These are phyloP conservation scores for Backusella tarrabulga DNA, from an alignment of 192 early-diverging fungal species.

Conservation along the genomic window DNA sequence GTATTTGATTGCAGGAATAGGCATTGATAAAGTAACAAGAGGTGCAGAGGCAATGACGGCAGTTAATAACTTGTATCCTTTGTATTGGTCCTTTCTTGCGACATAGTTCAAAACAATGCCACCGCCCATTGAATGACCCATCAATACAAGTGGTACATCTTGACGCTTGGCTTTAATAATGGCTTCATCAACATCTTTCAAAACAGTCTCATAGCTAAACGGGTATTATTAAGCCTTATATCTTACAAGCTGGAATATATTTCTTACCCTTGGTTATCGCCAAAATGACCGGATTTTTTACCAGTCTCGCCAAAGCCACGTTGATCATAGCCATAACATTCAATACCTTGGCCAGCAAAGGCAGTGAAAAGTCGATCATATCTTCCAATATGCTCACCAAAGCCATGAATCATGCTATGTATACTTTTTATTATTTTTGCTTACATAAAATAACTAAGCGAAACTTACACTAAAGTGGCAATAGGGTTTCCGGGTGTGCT, in stretches of 20 bases:
- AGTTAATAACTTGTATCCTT: constrained; percentile 32
- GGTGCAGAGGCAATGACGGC: constrained; percentile 62
- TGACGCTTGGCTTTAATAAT: constrained; percentile 32
- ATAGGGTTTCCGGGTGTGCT: constrained; percentile 20
- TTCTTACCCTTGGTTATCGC: constrained; percentile 48
- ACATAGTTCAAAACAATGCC: constrained; percentile 56
- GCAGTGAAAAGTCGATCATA: constrained; percentile 57
- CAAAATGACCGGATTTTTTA: constrained; percentile 43
- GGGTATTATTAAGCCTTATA: too few relatives aligned
- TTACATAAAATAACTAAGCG: neutral
- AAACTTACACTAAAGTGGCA: constrained; percentile 13
- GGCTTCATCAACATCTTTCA: constrained; percentile 50
- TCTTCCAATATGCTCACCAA: constrained; percentile 53
- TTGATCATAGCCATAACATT: constrained; percentile 60
- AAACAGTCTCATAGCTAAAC: constrained; percentile 37
- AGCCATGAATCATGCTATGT: constrained; percentile 49
- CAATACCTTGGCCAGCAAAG: constrained; percentile 54
- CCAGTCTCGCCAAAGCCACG: constrained; percentile 69
- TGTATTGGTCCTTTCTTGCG: constrained; percentile 32
- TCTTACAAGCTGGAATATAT: neutral
- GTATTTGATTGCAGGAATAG: constrained; percentile 37
- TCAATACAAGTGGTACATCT: constrained; percentile 47
- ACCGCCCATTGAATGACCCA: constrained; percentile 58
- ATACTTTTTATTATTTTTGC: neutral
- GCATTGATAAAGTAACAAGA: constrained; percentile 24